phyloP scores from a whole-genome alignment of 805 yeast genomes.

The Starmerella riodocensis region DNA sequence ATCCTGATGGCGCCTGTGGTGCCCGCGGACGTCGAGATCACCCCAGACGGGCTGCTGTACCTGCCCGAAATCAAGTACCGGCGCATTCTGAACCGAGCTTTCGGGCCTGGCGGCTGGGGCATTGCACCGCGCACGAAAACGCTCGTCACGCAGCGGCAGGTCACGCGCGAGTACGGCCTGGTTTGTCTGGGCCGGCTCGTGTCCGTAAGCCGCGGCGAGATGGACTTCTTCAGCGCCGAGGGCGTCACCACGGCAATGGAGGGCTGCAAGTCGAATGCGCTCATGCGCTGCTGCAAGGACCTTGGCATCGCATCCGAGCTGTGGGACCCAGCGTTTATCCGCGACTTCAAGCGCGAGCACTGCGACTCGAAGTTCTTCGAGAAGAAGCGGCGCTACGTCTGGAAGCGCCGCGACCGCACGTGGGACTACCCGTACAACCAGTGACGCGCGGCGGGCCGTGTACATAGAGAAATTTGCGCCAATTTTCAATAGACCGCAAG shows the following conservation, averaged over 20 bases:
- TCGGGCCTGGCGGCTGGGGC: slow-evolving; percentile 99
- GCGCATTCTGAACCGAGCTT: slow-evolving; percentile 72
- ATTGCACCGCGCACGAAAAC: slow-evolving; percentile 86
- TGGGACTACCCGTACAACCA: slow-evolving; percentile 66
- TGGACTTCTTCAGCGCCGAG: slow-evolving; percentile 72
- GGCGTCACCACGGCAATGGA: slow-evolving; percentile 93
- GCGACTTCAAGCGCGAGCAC: slow-evolving; percentile 44
- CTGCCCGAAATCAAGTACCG: slow-evolving; percentile 93
- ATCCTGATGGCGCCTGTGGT: slow-evolving; percentile 51
- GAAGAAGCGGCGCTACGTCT: slow-evolving; percentile 60
- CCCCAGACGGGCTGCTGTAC: slow-evolving; percentile 86
- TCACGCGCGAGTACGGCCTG: slow-evolving; percentile 83
- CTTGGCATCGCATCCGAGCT: slow-evolving; percentile 91
- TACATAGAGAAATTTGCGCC: neutral
- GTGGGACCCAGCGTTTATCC: slow-evolving; percentile 91
- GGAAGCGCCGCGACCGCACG: slow-evolving; percentile 75
- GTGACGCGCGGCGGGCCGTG: neutral
- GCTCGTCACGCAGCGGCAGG: slow-evolving; percentile 52
- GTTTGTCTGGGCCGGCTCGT: slow-evolving; percentile 80
- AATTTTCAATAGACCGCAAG: neutral
- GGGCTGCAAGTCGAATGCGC: slow-evolving; percentile 91
- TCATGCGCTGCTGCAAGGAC: slow-evolving; percentile 97
- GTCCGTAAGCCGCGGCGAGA: slow-evolving; percentile 90
- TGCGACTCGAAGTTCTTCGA: slow-evolving; percentile 82
- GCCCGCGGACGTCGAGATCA: slow-evolving; percentile 71